Percentiles rank a stretch among this genome's conserved stretches.
Conservation (phyloP, 805 yeast genomes). For the Suhomyces emberorum region DNA sequence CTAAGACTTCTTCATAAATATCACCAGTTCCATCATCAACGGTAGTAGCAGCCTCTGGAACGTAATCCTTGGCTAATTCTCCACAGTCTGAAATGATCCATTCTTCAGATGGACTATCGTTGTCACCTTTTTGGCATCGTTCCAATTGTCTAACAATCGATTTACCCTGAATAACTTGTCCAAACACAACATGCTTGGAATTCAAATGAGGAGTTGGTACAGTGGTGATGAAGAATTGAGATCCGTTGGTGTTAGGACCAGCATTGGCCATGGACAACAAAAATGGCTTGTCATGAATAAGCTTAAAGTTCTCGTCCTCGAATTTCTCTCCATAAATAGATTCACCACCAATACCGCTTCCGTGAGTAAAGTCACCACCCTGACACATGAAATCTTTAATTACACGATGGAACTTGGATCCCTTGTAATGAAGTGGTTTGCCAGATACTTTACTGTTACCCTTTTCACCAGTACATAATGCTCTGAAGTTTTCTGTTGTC, state of each 20-base stretch:
- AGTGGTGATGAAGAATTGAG: constrained; percentile 92
- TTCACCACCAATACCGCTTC: constrained; percentile 43
- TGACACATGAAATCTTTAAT: constrained; percentile 89
- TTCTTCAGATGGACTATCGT: constrained; percentile 69
- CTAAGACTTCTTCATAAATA: constrained; percentile 68
- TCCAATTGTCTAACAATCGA: constrained; percentile 78
- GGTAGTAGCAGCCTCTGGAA: constrained; percentile 43
- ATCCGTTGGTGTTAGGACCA: constrained; percentile 93
- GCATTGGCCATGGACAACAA: constrained; percentile 95
- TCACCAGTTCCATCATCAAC: constrained; percentile 84
- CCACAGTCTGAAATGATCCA: constrained; percentile 81
- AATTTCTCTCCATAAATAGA: constrained; percentile 52
- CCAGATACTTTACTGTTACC: constrained; percentile 57
- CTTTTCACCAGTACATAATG: constrained; percentile 85
- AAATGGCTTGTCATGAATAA: constrained; percentile 79
- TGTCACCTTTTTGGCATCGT: constrained; percentile 56
- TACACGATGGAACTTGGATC: constrained; percentile 89
- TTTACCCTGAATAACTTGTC: constrained; percentile 80
- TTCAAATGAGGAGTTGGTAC: constrained; percentile 92
- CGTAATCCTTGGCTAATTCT: constrained; percentile 59
- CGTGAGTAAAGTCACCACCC: constrained; percentile 74
- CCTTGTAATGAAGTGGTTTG: constrained; percentile 69
- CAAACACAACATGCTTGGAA: constrained; percentile 95
- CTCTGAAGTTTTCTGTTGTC: constrained; percentile 87
- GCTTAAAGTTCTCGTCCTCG: constrained; percentile 84